A percentile compares a stretch with the other conserved stretches of the same genome.
These are phyloP conservation scores for Ascochyta viciae-villosae DNA, from an alignment of 2,329 filamentous ascomycete species.

Conservation along the genomic window DNA sequence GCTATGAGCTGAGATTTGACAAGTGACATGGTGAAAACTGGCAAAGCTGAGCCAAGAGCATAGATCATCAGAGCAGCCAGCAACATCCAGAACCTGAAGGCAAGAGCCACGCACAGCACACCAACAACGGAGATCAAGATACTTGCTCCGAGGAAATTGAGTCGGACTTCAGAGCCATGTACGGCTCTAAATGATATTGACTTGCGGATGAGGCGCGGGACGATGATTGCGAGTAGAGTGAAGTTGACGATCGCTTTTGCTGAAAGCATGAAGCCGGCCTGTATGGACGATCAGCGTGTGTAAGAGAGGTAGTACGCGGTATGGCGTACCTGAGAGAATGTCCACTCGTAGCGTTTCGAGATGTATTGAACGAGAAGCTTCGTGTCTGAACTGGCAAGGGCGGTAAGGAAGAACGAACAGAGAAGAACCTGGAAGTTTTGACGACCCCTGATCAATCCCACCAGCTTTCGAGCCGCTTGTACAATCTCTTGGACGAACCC, in stretches of 20 bases:
- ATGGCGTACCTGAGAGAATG: constrained; percentile 38
- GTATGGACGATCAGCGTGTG: background rate
- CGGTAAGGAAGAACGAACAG: constrained; percentile 44
- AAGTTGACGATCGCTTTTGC: constrained; percentile 49
- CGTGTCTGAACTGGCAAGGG: constrained; percentile 49
- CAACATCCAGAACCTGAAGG: constrained; percentile 43
- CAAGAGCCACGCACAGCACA: constrained; percentile 42
- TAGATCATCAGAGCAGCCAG: constrained; percentile 46
- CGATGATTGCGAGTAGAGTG: constrained; percentile 40
- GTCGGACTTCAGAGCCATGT: constrained; percentile 35
- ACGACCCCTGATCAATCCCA: constrained; percentile 30
- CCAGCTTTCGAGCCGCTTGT: constrained; percentile 26
- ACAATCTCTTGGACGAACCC: constrained; percentile 22
- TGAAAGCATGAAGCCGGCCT: constrained; percentile 49
- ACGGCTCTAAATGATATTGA: constrained; percentile 33
- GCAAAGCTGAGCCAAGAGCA: constrained; percentile 48
- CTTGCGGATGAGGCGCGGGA: constrained; percentile 43
- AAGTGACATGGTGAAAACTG: constrained; percentile 49
- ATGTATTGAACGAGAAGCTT: constrained; percentile 50
- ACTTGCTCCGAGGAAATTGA: constrained; percentile 42
- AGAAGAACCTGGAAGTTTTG: constrained; percentile 46
- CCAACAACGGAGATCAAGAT: constrained; percentile 45
- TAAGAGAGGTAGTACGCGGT: background rate
- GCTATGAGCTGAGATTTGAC: constrained; percentile 46
- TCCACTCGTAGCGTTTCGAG: constrained; percentile 50